Base-by-base conservation (phyloP, 352 stramenopile genomes). In the Pythium brassicae region DNA sequence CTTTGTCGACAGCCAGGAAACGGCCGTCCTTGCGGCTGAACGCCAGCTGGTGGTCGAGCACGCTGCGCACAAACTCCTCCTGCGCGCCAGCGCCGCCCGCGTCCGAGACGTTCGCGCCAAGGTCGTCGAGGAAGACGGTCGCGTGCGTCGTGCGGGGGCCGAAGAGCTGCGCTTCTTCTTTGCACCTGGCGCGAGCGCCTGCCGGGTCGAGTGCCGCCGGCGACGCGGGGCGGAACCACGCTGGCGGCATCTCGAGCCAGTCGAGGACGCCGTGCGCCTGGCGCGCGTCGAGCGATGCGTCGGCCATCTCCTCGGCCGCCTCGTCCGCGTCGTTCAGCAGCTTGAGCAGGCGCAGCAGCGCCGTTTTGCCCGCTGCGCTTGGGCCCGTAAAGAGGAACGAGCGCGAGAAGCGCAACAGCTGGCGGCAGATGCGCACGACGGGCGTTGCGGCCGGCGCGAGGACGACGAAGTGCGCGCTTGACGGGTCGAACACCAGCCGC, bases 51-150 rank as follows among this genome's bases (percentile, higher is more conserved):
- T 89, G 78, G 39, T 86, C 74, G 11, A 89, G 40, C n/a, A 78
- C 62, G 1, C 67, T 55, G 2, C 78, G 72, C 26, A 82, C 55
- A 44, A 78, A 86, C n/a, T 84, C 65, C 3, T 69, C 51, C 15
- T 74, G 54, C 10, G 48, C 48, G 3, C 55, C 50, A 10, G 55
- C 37, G 11, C 61, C 23, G 2, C 49, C n/a, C 3, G 2, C 10
- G 11, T 37, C 46, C 7, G 2, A 10, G n/a, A 47, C 15, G 27
- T 27, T 53, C 5, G 17, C 63, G 7, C 25, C 48, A 2, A 89
- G 44, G 42, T 89, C 76, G 54, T 89, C 78, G 14, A 89, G 11
- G 52, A 89, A 89, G 4, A 87, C 55, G 35, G 80, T 78, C 4
- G 66, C 69, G 19, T 75, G 44, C 25, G 46, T 48, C 4, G 62